Evolutionary conservation across 139 green algal species (phyloP).

Genomic region (Gonium pectorale): DNA sequence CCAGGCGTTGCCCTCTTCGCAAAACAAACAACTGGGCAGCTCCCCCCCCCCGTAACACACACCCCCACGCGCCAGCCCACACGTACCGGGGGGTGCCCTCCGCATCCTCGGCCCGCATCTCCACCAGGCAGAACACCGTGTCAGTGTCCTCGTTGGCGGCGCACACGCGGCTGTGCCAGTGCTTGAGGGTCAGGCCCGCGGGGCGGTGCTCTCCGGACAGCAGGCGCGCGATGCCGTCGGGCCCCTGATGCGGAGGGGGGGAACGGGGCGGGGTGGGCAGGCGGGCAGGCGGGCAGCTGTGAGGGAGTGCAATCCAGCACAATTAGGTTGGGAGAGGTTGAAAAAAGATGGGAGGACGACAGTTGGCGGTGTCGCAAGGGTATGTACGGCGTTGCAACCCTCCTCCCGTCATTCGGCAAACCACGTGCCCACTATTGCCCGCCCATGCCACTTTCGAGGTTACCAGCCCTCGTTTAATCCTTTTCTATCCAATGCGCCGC

Average conservation of each 20-base stretch:
- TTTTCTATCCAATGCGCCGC: no score
- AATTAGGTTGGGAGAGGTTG: no score
- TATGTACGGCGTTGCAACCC: no score
- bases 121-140: constrained; percentile 50
- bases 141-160: constrained; percentile 42
- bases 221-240: constrained; percentile 21
- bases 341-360: no score
- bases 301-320: no score
- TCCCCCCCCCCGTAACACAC: background rate
- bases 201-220: constrained; percentile 22
- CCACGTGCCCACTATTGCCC: no score
- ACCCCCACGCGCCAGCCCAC: background rate
- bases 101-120: constrained; percentile 30
- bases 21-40: background rate
- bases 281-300: no score
- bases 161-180: constrained; percentile 41
- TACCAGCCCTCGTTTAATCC: no score
- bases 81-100: background rate
- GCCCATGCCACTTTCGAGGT: no score
- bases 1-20: no score
- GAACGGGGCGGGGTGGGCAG: background rate
- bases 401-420: no score
- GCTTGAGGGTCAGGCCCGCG: constrained; percentile 15
- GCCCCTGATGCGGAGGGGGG: background rate
- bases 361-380: no score